Base-by-base conservation (phyloP, 1,284 basidiomycete genomes). In the Austroboletus novae-zelandiae region DNA sequence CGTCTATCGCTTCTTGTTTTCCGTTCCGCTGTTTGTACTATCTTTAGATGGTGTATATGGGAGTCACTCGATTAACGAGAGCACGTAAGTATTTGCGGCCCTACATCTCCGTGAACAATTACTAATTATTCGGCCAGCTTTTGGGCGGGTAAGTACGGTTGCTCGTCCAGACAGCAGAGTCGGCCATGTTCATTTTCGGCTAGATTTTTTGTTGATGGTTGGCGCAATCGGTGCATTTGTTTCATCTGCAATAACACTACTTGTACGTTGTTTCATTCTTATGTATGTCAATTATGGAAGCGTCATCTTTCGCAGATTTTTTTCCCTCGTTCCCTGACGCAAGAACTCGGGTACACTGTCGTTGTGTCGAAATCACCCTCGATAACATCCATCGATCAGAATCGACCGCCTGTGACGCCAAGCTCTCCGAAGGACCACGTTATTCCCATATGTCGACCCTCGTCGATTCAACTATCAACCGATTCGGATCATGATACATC, bases 241-340 rank as follows among this genome's bases (percentile, higher is more conserved):
- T 18, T 89, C 86, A 5, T 86, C 86, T 23, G 80, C 80, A 27
- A 86, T 89, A 41, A 89, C 86, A 1, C 73, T 89, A 36, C 73
- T 89, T 17, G 86, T 87, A 60, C 60, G 48, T 51, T 43, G 31
- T 40, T 40, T 35, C 15, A 40, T 20, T 25, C 36, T n/a, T 39
- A 43, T 45, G 34, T 34, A 17, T 15, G 30, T 23, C 36, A 37
- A 27, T 20, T 17, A 42, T 29, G 34, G 32, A 40, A 14, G 13
- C 29, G 40, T 11, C 23, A 37, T 40, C 23, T 44, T 37, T 18
- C 46, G 13, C 43, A 87, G 83, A 78, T 89, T 47, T 89, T 89
- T 70, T 89, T 88, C 71, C 86, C 86, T 40, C 83, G 84, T 34
- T 86, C 86, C 2, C 74, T 84, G 46, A 76, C 77, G 9, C 72